Percentiles rank a stretch among this genome's conserved stretches.
These are phyloP conservation scores for Dunaliella primolecta DNA, from an alignment of 139 green algal genomes.

Conservation along the genomic window DNA sequence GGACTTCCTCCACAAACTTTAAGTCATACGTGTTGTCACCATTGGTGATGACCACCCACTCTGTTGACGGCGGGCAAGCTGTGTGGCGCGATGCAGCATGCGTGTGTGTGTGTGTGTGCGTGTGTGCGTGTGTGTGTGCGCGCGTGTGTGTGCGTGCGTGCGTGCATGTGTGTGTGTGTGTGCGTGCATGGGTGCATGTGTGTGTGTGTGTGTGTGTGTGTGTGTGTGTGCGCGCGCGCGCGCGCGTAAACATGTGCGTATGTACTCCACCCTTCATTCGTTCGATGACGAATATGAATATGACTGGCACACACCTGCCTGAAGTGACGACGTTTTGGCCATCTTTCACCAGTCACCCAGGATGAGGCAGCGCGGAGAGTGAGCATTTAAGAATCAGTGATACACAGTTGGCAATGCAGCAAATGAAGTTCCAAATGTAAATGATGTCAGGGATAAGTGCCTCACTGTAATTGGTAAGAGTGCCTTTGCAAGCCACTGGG, in stretches of 20 bases:
- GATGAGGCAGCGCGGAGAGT: no score
- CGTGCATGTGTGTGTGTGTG: not conserved
- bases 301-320: no score
- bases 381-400: no score
- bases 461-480: no score
- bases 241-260: not conserved
- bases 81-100: conserved; percentile 2
- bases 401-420: no score
- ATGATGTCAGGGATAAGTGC: no score
- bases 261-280: no score
- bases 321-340: no score
- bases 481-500: no score
- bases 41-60: conserved; percentile 80
- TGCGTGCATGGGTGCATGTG: not conserved
- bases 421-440: no score
- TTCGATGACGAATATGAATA: no score
- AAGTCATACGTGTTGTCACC: conserved; percentile 79
- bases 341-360: no score
- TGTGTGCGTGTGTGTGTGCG: not conserved
- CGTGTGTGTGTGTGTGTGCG: not conserved
- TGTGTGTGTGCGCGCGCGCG: not conserved
- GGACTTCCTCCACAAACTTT: conserved; percentile 46
- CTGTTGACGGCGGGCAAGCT: conserved; percentile 60
- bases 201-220: not conserved
- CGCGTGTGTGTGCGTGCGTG: not conserved